phyloP scores from a whole-genome alignment of 1,284 basidiomycete genomes.

The Earliella scabrosa region DNA sequence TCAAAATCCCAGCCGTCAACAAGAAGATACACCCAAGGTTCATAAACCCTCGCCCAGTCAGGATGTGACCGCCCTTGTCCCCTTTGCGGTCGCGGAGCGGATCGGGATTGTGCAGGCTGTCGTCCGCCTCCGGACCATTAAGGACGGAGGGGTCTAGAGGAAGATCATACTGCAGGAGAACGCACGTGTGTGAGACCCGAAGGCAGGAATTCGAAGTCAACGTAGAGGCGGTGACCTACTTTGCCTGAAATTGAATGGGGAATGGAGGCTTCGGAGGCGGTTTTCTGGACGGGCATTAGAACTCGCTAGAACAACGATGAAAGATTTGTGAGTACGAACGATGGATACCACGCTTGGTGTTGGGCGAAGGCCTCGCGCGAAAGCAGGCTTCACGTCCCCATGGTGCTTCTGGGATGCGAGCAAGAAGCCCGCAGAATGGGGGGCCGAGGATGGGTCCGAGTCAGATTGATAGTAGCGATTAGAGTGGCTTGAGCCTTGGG shows the following conservation, averaged over 20 bases:
- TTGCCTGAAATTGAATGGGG: constrained; percentile 52
- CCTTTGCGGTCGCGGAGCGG: constrained; percentile 68
- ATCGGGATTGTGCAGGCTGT: constrained; percentile 77
- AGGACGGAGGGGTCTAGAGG: constrained; percentile 72
- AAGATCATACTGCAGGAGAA: constrained; percentile 62
- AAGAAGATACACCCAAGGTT: constrained; percentile 81
- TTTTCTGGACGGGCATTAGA: background rate
- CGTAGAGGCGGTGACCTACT: constrained; percentile 28
- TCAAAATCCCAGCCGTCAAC: constrained; percentile 61
- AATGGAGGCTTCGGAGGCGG: constrained; percentile 20
- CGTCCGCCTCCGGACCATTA: constrained; percentile 70
- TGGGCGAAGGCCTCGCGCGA: background rate
- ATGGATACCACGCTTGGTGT: constrained; percentile 7
- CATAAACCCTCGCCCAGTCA: constrained; percentile 72
- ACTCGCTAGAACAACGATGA: background rate
- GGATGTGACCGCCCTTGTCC: constrained; percentile 64
- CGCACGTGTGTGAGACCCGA: no score
- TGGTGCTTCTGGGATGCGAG: background rate
- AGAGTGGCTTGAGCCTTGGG: background rate
- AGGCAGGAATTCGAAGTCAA: no score
- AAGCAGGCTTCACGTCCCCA: constrained; percentile 1
- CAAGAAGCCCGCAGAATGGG: constrained; percentile 4
- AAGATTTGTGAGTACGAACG: background rate
- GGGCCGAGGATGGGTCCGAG: no score
- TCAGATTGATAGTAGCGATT: constrained; percentile 1